These are phyloP conservation scores for Dalbergia cochinchinensis DNA, from an alignment of 306 rosid genomes.

Conservation along the genomic window DNA sequence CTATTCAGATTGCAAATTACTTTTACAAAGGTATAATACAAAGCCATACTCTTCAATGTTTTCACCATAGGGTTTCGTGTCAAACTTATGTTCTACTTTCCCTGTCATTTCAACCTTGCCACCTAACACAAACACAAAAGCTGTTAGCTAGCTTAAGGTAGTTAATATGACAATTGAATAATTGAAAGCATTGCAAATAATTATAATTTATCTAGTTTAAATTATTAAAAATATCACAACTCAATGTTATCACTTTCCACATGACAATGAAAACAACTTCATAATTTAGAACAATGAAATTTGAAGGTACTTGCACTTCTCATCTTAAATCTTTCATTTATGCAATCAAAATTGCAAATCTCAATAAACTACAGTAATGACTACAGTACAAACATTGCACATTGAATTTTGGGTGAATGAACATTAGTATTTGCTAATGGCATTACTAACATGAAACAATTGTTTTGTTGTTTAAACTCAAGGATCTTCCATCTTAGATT, in stretches of 20 bases:
- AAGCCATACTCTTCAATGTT: constrained; percentile 85
- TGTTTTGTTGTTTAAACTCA: constrained; percentile 26
- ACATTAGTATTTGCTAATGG: neutral
- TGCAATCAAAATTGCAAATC: neutral
- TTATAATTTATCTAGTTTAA: constrained; percentile 16
- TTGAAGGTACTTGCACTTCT: too few relatives aligned
- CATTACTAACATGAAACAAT: constrained; percentile 21
- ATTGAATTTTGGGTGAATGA: neutral
- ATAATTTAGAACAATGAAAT: too few relatives aligned
- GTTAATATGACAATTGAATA: constrained; percentile 9
- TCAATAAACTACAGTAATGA: neutral
- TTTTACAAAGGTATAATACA: too few relatives aligned
- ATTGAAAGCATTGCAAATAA: neutral
- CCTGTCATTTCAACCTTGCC: constrained; percentile 87
- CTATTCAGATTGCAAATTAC: too few relatives aligned
- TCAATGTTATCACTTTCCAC: constrained; percentile 26
- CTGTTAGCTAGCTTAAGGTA: constrained; percentile 23
- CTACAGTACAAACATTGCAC: neutral
- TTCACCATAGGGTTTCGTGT: constrained; percentile 94
- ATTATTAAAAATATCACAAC: constrained; percentile 33
- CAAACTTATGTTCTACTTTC: constrained; percentile 95
- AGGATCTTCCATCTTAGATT: constrained; percentile 23
- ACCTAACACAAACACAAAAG: constrained; percentile 51
- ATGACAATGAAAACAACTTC: constrained; percentile 9
- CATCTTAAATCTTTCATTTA: too few relatives aligned